phyloP scores from a whole-genome alignment of 768 basidiomycete genomes.

The Collybiopsis luxurians region DNA sequence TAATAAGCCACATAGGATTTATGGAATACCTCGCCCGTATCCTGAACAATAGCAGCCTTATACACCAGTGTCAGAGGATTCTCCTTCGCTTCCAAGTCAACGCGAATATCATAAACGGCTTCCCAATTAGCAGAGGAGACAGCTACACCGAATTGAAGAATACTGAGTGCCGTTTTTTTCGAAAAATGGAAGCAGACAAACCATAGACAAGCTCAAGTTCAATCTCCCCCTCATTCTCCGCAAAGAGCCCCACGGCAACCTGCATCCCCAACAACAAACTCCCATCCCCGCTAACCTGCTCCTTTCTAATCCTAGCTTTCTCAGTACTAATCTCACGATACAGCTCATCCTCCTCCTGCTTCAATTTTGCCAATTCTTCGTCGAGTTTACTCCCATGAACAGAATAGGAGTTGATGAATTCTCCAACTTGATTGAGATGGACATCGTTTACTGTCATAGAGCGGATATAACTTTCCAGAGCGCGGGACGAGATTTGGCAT shows the following conservation, averaged over 20 bases:
- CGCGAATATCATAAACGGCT: conserved; percentile 40
- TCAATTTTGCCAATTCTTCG: neutral
- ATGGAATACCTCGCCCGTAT: conserved; percentile 41
- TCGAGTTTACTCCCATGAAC: conserved; percentile 6
- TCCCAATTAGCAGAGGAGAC: conserved; percentile 35
- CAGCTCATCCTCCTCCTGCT: conserved; percentile 4
- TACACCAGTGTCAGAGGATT: conserved; percentile 36
- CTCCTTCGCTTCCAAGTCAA: conserved; percentile 38
- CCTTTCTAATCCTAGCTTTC: neutral
- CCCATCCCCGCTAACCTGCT: neutral
- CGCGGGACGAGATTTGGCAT: conserved; percentile 21
- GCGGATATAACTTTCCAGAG: conserved; percentile 32
- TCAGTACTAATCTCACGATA: neutral
- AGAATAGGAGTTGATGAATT: conserved; percentile 1
- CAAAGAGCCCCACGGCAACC: conserved; percentile 6
- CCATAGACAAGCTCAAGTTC: conserved; percentile 13
- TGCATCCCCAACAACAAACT: neutral
- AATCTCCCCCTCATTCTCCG: conserved; percentile 2
- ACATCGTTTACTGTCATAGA: conserved; percentile 32
- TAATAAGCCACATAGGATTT: no score
- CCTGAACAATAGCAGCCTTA: conserved; percentile 38
- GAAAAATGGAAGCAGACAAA: neutral
- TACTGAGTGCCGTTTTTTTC: neutral
- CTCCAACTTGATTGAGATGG: conserved; percentile 9
- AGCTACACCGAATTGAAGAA: conserved; percentile 20